Conservation (phyloP, 805 yeast genomes). For the Saccharomycopsis sp. region DNA sequence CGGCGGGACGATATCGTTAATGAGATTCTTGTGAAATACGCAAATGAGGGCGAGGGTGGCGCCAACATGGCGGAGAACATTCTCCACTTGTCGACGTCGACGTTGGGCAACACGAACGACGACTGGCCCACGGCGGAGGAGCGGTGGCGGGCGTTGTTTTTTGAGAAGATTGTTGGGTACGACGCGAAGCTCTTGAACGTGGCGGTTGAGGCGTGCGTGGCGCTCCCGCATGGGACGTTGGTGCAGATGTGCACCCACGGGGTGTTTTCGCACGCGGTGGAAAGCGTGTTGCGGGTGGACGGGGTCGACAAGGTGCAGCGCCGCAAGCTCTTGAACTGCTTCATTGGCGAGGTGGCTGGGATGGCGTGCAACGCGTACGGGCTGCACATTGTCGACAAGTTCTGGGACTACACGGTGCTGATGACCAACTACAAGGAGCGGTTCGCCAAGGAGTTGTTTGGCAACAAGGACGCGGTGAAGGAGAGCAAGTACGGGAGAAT, state of each 20-base stretch:
- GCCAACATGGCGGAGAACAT: slow-evolving; percentile 46
- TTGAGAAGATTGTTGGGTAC: slow-evolving; percentile 64
- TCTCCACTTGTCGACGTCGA: slow-evolving; percentile 55
- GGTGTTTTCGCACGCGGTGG: slow-evolving; percentile 84
- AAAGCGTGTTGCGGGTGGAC: slow-evolving; percentile 44
- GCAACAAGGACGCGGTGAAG: slow-evolving; percentile 59
- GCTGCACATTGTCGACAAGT: slow-evolving; percentile 78
- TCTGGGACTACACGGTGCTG: slow-evolving; percentile 71
- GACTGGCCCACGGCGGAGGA: slow-evolving; percentile 94
- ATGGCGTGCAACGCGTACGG: slow-evolving; percentile 83
- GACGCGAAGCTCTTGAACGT: slow-evolving; percentile 51
- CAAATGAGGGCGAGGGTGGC: slow-evolving; percentile 21
- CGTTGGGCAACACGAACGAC: slow-evolving; percentile 71
- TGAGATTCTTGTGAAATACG: slow-evolving; percentile 37
- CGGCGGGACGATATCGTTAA: slow-evolving; percentile 50
- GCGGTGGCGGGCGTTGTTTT: slow-evolving; percentile 65
- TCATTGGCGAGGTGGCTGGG: slow-evolving; percentile 46
- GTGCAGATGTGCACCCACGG: slow-evolving; percentile 79
- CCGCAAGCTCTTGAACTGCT: slow-evolving; percentile 58
- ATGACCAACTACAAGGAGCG: slow-evolving; percentile 81
- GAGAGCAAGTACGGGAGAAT: slow-evolving; percentile 79
- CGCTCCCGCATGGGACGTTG: slow-evolving; percentile 46
- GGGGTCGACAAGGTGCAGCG: slow-evolving; percentile 46
- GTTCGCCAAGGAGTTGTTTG: slow-evolving; percentile 58
- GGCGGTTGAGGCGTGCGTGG: slow-evolving; percentile 51